Evolutionary conservation across 2,329 filamentous ascomycete species (phyloP).

Genomic region (Chaetomium olivaceum): DNA sequence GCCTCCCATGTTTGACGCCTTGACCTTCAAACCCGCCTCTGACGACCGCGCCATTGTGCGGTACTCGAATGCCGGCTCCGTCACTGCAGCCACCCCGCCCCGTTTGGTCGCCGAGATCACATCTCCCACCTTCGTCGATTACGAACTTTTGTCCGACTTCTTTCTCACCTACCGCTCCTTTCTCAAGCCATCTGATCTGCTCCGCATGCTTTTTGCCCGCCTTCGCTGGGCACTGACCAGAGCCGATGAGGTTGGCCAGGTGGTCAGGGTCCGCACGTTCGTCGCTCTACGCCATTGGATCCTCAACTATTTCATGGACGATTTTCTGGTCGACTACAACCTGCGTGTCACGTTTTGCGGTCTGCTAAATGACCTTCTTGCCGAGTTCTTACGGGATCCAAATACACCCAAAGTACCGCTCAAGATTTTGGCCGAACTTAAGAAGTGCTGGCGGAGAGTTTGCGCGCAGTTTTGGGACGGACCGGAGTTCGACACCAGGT

Average conservation of each 20-base stretch:
- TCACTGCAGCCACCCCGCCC: conserved; percentile 85
- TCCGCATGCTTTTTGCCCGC: conserved; percentile 81
- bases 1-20: conserved; percentile 77
- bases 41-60: conserved; percentile 81
- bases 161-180: conserved; percentile 94
- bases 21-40: conserved; percentile 75
- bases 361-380: conserved; percentile 69
- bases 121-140: conserved; percentile 92
- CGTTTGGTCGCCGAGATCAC: conserved; percentile 95
- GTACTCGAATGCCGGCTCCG: conserved; percentile 71
- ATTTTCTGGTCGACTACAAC: conserved; percentile 77
- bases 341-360: conserved; percentile 78
- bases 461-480: conserved; percentile 89
- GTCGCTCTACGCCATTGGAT: conserved; percentile 97
- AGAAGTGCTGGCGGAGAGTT: conserved; percentile 94
- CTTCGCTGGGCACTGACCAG: conserved; percentile 83
- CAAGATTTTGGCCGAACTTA: conserved; percentile 90
- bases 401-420: conserved; percentile 57
- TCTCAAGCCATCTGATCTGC: conserved; percentile 71
- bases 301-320: conserved; percentile 94
- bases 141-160: conserved; percentile 95
- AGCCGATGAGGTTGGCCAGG: conserved; percentile 79
- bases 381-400: conserved; percentile 52
- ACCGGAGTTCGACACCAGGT: conserved; percentile 62
- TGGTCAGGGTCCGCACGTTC: conserved; percentile 94